A percentile compares a stretch with the other conserved stretches of the same genome.
phyloP scores from a whole-genome alignment of 176 grass and related monocot species.

The Microstegium vimineum region DNA sequence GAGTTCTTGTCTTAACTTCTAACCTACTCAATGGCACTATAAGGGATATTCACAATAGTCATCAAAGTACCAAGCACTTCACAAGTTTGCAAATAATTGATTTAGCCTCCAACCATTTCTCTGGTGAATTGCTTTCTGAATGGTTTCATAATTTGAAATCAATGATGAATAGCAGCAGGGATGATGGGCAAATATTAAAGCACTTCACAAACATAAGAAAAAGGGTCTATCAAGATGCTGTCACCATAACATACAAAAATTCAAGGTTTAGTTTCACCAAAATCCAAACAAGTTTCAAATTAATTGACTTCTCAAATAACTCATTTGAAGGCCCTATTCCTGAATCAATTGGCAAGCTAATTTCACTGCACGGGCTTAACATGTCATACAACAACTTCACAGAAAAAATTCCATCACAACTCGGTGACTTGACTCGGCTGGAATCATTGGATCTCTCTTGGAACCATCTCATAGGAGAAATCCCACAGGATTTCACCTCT shows the following conservation, averaged over 20 bases:
- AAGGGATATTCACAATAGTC: background rate
- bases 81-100: conserved; percentile 27
- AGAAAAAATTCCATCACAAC: background rate
- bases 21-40: conserved; percentile 16
- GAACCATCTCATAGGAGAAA: conserved; percentile 31
- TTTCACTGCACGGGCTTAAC: conserved; percentile 1
- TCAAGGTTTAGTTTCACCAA: background rate
- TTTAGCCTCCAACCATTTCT: conserved; percentile 22
- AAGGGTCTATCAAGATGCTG: background rate
- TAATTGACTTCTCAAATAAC: conserved; percentile 37
- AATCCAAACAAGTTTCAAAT: conserved; percentile 14
- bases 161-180: conserved; percentile 13
- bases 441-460: conserved; percentile 45
- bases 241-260: background rate
- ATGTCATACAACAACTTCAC: conserved; percentile 16
- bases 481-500: conserved; percentile 18
- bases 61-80: background rate
- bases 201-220: accelerated
- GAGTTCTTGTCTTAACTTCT: conserved; percentile 26
- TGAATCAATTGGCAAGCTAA: background rate
- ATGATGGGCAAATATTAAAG: background rate
- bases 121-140: background rate
- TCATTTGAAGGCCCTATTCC: conserved; percentile 19
- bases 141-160: conserved; percentile 19
- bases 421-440: background rate